Conservation (phyloP, 169 alveolate genomes). For the Theileria orientalis region DNA sequence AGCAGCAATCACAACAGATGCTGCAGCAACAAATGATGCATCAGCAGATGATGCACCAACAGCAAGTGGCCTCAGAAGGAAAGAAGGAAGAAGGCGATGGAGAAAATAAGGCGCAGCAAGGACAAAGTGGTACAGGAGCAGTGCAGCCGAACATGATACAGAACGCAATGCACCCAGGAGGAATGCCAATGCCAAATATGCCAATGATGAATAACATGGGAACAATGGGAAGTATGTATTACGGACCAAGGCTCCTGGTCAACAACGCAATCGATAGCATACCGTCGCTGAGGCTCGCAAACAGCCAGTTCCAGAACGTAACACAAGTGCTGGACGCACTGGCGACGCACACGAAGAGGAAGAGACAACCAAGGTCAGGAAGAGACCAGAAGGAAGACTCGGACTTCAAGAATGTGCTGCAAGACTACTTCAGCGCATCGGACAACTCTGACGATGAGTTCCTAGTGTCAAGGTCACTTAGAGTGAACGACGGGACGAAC, state of each 20-base stretch:
- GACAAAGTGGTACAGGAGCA: background rate
- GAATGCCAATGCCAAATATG: constrained; percentile 33
- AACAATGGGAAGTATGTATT: constrained; percentile 7
- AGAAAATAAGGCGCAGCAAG: constrained; percentile 7
- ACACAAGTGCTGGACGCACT: constrained; percentile 65
- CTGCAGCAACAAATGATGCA: constrained; percentile 13
- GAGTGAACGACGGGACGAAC: constrained; percentile 7
- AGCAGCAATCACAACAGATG: constrained; percentile 10
- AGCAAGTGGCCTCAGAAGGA: constrained; percentile 2
- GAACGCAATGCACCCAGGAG: constrained; percentile 45
- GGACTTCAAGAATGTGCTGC: constrained; percentile 59
- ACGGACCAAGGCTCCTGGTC: constrained; percentile 58
- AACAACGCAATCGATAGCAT: constrained; percentile 65
- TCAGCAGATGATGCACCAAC: constrained; percentile 5
- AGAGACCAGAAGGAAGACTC: constrained; percentile 41
- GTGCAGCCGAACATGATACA: constrained; percentile 37
- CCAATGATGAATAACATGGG: constrained; percentile 36
- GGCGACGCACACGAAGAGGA: constrained; percentile 59
- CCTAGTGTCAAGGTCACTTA: constrained; percentile 49
- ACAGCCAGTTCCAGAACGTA: constrained; percentile 61
- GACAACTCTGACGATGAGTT: constrained; percentile 66
- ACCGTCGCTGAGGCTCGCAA: constrained; percentile 64
- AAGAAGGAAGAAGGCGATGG: constrained; percentile 11
- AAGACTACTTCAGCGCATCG: constrained; percentile 47
- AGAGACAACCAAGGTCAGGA: constrained; percentile 26